Evolutionary conservation across 2,329 filamentous ascomycete species (phyloP).

Genomic region (Penicillium occitanis): DNA sequence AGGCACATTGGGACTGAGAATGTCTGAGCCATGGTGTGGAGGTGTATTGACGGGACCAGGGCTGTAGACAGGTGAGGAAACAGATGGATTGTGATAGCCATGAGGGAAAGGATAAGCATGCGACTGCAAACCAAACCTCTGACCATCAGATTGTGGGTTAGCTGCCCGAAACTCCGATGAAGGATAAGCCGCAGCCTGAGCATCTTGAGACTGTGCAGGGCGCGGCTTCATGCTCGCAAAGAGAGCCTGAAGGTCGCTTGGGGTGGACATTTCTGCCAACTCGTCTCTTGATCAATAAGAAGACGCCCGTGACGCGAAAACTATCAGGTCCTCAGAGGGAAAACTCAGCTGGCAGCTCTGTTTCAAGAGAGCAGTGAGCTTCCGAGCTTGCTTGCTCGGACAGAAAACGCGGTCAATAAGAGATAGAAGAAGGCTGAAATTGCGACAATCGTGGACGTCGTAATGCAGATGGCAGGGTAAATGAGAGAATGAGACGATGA

Average conservation of each 20-base stretch:
- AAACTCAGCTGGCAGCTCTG: conserved; percentile 24
- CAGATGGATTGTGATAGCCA: conserved; percentile 56
- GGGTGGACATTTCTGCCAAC: conserved; percentile 49
- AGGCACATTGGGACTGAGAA: conserved; percentile 57
- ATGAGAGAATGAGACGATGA: background rate
- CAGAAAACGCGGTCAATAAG: background rate
- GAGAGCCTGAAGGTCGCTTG: conserved; percentile 48
- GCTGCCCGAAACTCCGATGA: conserved; percentile 27
- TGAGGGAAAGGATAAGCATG: conserved; percentile 33
- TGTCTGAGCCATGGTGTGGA: conserved; percentile 57
- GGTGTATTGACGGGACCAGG: conserved; percentile 55
- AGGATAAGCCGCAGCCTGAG: conserved; percentile 15
- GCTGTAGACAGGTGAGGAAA: conserved; percentile 59
- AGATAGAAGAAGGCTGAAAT: background rate
- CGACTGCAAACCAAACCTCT: conserved; percentile 21
- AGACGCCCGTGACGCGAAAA: conserved; percentile 32
- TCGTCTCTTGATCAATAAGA: conserved; percentile 31
- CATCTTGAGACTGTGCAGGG: conserved; percentile 34
- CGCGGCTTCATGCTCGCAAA: conserved; percentile 48
- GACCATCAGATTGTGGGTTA: conserved; percentile 15
- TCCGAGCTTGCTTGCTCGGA: background rate
- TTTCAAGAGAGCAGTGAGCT: conserved; percentile 22
- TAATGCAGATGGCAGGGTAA: background rate
- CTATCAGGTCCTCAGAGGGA: conserved; percentile 19
- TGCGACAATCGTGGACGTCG: background rate